phyloP scores from a whole-genome alignment of 305 asterid genomes.

The Fraxinus paxiana region DNA sequence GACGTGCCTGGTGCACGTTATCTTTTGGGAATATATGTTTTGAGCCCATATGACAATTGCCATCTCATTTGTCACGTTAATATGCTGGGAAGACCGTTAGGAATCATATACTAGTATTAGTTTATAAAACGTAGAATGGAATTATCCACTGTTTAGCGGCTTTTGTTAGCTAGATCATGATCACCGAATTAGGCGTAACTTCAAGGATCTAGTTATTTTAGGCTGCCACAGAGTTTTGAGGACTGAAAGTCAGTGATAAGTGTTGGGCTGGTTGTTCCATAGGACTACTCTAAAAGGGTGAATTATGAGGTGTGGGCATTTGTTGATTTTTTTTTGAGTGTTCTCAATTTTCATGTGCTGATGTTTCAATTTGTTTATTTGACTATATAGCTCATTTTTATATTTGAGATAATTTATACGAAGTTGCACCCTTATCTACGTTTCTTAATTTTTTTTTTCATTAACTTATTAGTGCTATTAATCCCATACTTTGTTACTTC shows the following conservation, averaged over 20 bases:
- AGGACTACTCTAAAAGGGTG: background rate
- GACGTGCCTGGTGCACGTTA: background rate
- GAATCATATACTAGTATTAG: background rate
- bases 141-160: background rate
- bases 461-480: background rate
- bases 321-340: background rate
- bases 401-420: background rate
- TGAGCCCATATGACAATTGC: background rate
- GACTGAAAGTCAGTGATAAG: background rate
- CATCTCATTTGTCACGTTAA: conserved; percentile 20
- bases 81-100: conserved; percentile 12
- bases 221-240: conserved; percentile 5
- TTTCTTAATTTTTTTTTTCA: background rate
- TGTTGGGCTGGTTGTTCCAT: background rate
- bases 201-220: conserved; percentile 12
- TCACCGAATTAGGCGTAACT: background rate
- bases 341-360: background rate
- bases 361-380: background rate
- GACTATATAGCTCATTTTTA: background rate
- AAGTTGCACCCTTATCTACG: background rate
- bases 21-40: background rate
- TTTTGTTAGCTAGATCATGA: background rate
- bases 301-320: background rate
- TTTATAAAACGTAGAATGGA: background rate
- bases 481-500: background rate